Evolutionary conservation across 148 eudicot species (phyloP), one percentile per base, ranked within the genome.

Genomic region (Rhododendron williamsianum): DNA sequence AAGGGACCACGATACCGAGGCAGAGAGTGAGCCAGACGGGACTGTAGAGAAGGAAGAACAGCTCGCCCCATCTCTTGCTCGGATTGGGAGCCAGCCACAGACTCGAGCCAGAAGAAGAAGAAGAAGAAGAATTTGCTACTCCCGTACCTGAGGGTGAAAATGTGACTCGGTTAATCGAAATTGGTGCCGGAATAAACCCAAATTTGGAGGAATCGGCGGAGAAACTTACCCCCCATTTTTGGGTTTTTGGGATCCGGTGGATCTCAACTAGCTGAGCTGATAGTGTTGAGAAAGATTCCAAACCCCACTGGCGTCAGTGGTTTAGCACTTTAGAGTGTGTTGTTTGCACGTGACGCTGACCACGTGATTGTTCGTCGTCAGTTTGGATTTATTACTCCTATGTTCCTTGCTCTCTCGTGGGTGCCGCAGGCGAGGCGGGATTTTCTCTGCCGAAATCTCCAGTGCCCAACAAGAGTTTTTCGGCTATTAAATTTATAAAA

Each of bases 11-110:
- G 83, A 96, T 92, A 60, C 99, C 99, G 56, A 96, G 97, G 92
- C 95, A 92, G 16, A 96, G 97, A 85, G 98, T 95, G 90, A 96
- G 95, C 99, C 99, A 96, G 84, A 96, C 94, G 23, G 98, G 98
- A 41, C 98, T 93, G 86, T 96, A 96, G 10, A 95, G 85, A 51
- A 96, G 93, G 83, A 96, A 96, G 87, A 96, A 95, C 87, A 91
- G 35, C 81, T 96, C 99, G n/a, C 87, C 98, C 99, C 99, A 96
- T 92, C 99, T 91, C 87, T 96, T 95, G 92, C 99, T 96, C 4
- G 92, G 94, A 86, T 95, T 92, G 58, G 90, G 82, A 33, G 99
- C 86, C n/a, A 95, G 85, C 99, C 99, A 96, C 35, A 84, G 76
- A 86, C 86, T 91, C 86, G 90, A 84, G 81, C 83, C 56, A 3